These are phyloP conservation scores for Saccharomycopsis babjevae DNA, from an alignment of 805 yeast species.

Conservation along the genomic window DNA sequence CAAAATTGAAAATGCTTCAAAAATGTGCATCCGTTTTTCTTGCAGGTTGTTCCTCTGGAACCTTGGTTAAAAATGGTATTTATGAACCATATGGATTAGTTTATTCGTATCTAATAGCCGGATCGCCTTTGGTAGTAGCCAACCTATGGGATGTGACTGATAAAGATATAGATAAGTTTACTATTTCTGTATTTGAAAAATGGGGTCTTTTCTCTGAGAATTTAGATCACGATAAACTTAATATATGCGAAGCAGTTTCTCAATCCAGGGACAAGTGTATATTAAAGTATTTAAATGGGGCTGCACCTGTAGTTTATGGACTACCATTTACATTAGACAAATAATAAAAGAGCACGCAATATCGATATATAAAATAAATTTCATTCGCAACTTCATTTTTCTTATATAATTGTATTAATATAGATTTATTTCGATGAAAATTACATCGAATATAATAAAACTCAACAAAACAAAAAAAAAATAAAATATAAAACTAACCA, in stretches of 20 bases:
- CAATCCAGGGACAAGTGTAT: conserved; percentile 58
- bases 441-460: not conserved
- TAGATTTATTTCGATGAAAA: not conserved
- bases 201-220: conserved; percentile 47
- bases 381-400: too few species aligned
- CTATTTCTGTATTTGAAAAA: conserved; percentile 44
- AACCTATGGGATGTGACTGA: conserved; percentile 97
- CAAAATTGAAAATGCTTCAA: conserved; percentile 41
- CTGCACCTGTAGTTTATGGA: conserved; percentile 89
- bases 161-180: conserved; percentile 81
- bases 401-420: too few species aligned
- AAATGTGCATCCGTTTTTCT: conserved; percentile 36
- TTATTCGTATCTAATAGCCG: conserved; percentile 64
- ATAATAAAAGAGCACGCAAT: not conserved
- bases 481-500: not conserved
- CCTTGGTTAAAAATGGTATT: conserved; percentile 43
- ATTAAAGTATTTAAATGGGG: conserved; percentile 71
- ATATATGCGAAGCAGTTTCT: conserved; percentile 46
- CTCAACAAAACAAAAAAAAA: not conserved
- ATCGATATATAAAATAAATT: not conserved
- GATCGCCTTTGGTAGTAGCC: conserved; percentile 74
- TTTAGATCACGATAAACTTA: not conserved
- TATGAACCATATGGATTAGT: conserved; percentile 72
- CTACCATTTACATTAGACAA: conserved; percentile 41
- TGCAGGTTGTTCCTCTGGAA: conserved; percentile 88